Conservation (phyloP, 306 rosid species). For the Delonix regia region DNA sequence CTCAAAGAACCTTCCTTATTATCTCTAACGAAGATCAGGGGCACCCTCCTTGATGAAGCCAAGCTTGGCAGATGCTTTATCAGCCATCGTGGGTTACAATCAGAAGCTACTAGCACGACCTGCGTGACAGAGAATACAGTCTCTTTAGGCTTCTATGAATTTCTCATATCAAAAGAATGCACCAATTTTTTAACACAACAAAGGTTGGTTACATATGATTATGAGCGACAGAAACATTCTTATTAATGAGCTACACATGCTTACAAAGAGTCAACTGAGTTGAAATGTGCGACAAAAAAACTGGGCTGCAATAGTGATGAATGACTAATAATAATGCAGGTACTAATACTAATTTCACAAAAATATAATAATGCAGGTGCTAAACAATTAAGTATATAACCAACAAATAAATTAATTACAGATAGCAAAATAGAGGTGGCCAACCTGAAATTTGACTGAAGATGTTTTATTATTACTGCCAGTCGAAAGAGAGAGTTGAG, state of each 20-base stretch:
- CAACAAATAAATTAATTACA: background rate
- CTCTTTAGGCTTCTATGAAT: background rate
- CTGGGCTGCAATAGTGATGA: background rate
- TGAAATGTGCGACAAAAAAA: background rate
- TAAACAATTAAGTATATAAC: background rate
- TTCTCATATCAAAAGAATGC: conserved; percentile 1
- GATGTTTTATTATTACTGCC: conserved; percentile 41
- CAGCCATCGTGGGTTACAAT: conserved; percentile 75
- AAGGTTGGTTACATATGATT: background rate
- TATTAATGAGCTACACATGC: background rate
- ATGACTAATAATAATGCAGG: background rate
- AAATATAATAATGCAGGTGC: background rate
- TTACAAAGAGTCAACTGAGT: background rate
- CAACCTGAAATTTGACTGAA: conserved; percentile 64
- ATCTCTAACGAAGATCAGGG: conserved; percentile 66
- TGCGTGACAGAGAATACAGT: conserved; percentile 37
- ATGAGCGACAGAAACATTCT: background rate
- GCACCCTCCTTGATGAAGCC: conserved; percentile 75
- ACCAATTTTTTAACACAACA: background rate
- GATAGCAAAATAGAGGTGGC: conserved; percentile 8
- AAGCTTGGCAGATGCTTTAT: conserved; percentile 74
- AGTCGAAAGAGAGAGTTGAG: conserved; percentile 22
- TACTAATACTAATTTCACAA: background rate
- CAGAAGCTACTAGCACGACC: conserved; percentile 75
- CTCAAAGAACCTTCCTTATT: conserved; percentile 68